These are phyloP conservation scores for Geranium brycei DNA, from an alignment of 345 rosid species.

Conservation along the genomic window DNA sequence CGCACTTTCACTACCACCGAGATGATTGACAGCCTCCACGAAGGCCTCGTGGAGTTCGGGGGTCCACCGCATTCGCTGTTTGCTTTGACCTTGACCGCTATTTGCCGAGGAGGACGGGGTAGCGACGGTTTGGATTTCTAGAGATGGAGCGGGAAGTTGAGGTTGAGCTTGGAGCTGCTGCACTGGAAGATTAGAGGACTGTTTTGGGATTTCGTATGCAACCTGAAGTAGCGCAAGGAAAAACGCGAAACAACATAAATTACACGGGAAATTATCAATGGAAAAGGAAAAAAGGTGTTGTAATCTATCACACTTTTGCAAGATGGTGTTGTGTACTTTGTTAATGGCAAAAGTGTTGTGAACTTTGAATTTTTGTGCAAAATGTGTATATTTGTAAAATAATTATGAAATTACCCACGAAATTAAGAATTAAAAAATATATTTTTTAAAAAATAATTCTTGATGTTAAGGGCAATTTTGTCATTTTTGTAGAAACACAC, in stretches of 20 bases:
- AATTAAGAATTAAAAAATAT: too few relatives aligned
- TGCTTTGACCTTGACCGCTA: slow-evolving; percentile 29
- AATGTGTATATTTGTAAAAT: too few relatives aligned
- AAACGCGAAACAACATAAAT: slow-evolving; percentile 8
- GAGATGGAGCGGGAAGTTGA: slow-evolving; percentile 38
- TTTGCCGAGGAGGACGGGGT: slow-evolving; percentile 35
- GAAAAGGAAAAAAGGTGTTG: too few relatives aligned
- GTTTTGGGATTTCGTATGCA: slow-evolving; percentile 31
- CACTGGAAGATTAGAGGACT: slow-evolving; percentile 17
- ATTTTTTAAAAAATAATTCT: too few relatives aligned
- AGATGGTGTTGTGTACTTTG: too few relatives aligned
- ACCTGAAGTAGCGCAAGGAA: slow-evolving; percentile 24
- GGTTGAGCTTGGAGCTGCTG: slow-evolving; percentile 30
- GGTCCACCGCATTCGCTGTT: slow-evolving; percentile 86
- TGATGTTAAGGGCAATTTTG: too few relatives aligned
- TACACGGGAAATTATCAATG: background rate
- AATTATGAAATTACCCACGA: too few relatives aligned
- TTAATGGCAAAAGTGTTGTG: too few relatives aligned
- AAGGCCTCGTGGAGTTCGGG: slow-evolving; percentile 81
- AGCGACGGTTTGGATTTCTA: slow-evolving; percentile 31
- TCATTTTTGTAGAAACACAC: too few relatives aligned
- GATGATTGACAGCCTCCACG: slow-evolving; percentile 68
- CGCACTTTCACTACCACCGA: slow-evolving; percentile 72
- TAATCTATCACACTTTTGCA: too few relatives aligned
- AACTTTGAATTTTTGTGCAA: too few relatives aligned